Conservation (phyloP, 176 grass and related monocot genomes). For the bread wheat (Triticum aestivum) region DNA sequence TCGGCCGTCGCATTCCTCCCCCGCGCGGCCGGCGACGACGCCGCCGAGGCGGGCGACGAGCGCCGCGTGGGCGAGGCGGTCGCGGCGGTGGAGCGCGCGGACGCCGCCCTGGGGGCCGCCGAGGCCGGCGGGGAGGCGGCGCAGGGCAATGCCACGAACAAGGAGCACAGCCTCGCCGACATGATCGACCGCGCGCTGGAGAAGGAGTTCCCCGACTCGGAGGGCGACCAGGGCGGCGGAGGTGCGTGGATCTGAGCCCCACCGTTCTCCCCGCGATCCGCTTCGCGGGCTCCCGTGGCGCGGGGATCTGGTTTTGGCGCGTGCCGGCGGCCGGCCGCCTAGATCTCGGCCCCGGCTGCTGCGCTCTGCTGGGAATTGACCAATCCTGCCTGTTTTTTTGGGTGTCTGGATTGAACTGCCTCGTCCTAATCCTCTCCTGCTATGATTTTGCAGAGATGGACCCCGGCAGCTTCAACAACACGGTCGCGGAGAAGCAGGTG, state of each 20-base stretch:
- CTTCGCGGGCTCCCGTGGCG: not conserved
- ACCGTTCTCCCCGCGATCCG: not conserved
- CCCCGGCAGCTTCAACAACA: constrained; percentile 95
- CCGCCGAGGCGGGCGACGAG: constrained; percentile 14
- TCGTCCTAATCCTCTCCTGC: constrained; percentile 24
- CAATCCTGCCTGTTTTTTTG: not conserved
- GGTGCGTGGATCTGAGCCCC: constrained; percentile 66
- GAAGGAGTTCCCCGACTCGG: constrained; percentile 96
- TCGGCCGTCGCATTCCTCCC: constrained; percentile 9
- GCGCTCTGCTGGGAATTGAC: not conserved
- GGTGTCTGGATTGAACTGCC: not conserved
- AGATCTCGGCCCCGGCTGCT: constrained; percentile 41
- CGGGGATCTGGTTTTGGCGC: constrained; percentile 31
- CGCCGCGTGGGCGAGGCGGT: constrained; percentile 28
- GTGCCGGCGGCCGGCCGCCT: constrained; percentile 17
- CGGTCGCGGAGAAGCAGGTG: constrained; percentile 86
- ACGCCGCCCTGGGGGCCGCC: not conserved
- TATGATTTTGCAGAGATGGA: constrained; percentile 70
- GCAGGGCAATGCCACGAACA: constrained; percentile 55
- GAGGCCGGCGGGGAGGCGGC: constrained; percentile 39
- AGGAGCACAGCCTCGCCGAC: constrained; percentile 80
- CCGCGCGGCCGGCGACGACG: not conserved
- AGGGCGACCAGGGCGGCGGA: constrained; percentile 85
- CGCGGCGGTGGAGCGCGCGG: constrained; percentile 8
- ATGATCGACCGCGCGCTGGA: constrained; percentile 98